Conservation (phyloP, 2,329 filamentous ascomycete genomes). For the Sporothrix pseudoabietina region DNA sequence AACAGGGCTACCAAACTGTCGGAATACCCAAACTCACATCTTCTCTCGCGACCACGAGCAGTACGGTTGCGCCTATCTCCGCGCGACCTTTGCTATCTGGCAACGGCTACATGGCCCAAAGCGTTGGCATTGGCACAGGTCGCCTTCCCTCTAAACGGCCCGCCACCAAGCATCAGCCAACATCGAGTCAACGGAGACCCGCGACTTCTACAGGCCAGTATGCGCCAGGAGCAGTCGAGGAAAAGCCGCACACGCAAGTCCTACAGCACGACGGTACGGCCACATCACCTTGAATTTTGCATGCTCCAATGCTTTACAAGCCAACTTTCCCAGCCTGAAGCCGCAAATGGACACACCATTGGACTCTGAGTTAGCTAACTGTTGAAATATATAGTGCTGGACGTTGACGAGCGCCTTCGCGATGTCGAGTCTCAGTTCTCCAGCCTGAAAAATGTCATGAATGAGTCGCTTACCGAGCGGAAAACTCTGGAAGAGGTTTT, state of each 20-base stretch:
- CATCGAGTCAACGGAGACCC: slow-evolving; percentile 47
- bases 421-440: slow-evolving; percentile 75
- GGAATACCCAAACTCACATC: slow-evolving; percentile 10
- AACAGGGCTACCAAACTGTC: background rate
- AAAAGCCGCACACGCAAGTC: slow-evolving; percentile 35
- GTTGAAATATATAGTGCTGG: slow-evolving; percentile 68
- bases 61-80: slow-evolving; percentile 39
- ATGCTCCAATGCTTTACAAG: slow-evolving; percentile 27
- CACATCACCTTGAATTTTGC: slow-evolving; percentile 35
- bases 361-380: slow-evolving; percentile 63
- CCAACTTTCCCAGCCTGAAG: background rate
- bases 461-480: slow-evolving; percentile 66
- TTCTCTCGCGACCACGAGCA: slow-evolving; percentile 34
- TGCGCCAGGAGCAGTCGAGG: slow-evolving; percentile 34
- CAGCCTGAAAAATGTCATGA: slow-evolving; percentile 71
- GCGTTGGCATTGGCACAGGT: slow-evolving; percentile 56
- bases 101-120: slow-evolving; percentile 57
- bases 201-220: slow-evolving; percentile 44
- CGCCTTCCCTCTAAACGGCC: slow-evolving; percentile 53
- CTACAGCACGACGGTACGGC: slow-evolving; percentile 47
- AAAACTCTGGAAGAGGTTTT: slow-evolving; percentile 73
- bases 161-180: slow-evolving; percentile 48
- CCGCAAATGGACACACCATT: slow-evolving; percentile 49
- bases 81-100: slow-evolving; percentile 32
- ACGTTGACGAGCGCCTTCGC: slow-evolving; percentile 75